Base-by-base conservation (phyloP, 257 asterid species). In the Lavandula angustifolia region DNA sequence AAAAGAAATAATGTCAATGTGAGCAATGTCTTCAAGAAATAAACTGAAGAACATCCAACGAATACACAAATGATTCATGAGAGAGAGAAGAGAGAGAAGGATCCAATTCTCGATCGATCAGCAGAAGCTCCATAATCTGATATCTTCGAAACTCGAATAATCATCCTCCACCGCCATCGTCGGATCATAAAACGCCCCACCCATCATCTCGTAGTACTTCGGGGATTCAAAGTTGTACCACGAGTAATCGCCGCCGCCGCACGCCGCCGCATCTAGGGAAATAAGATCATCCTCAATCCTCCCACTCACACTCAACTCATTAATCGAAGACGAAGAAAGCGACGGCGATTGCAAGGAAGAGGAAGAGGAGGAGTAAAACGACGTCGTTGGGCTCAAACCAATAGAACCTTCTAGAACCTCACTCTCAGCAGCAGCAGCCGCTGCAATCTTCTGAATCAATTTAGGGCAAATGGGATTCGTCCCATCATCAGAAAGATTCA, bases 161-260 rank as follows among this genome's bases (percentile, higher is more conserved):
- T 58, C 43, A 17, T 85, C 87, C 64, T 79, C 83, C 69, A 38
- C 41, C 55, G 41, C 70, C 53, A 73, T 73, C 9, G 61, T 5
- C 3, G 91, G 87, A 78, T 89, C 98, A 68, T 73, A 82, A 69
- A 85, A 84, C 49, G 58, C 58, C 44, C 82, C 95, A 62, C 76
- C 62, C 18, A 85, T 29, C 96, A 89, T 80, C 48, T 83, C 87
- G 7, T 42, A 62, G 76, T 82, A 89, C 85, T 82, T 85, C 0
- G 96, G 96, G 27, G 91, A 83, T 46, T 89, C 96, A 60, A 89
- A 84, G 82, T 71, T 77, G 80, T 79, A 80, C 95, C 95, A 83
- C n/a, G 60, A 11, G 41, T 55, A 52, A 51, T 68, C 71, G 5
- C 34, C 64, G 2, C 46, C 63, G 48, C 66, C 3, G 69, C 14